Evolutionary conservation across 2,329 filamentous ascomycete genomes (phyloP), one percentile per base, ranked within the genome.

Genomic region (Xylariales sp.): DNA sequence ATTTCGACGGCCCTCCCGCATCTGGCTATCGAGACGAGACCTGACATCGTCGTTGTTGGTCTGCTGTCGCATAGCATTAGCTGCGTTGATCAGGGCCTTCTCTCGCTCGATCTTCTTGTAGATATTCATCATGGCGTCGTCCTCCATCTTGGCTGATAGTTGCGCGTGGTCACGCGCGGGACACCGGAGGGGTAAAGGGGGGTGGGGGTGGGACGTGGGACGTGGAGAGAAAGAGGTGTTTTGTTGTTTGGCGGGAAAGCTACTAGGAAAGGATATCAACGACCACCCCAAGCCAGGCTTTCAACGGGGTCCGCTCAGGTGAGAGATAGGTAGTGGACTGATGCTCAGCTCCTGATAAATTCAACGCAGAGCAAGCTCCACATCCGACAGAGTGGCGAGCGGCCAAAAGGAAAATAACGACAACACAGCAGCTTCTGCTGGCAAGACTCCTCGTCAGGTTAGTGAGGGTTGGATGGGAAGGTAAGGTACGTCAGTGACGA

Each of bases 71-170:
- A 98, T 95, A 54, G 86, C 81, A 67, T 88, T 93, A 52, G 91
- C 91, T 55, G 88, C 91, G 64, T 86, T 86, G 73, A 98, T 93
- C 58, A 97, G 82, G 55, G 85, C 86, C 74, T 90, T 91, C 69
- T 98, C 93, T 62, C 91, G 83, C 74, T 96, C 88, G 66, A 98
- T 97, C 84, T 98, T 97, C 72, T 83, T 85, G 69, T 85, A 81
- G 69, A 98, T 89, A 64, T 88, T 85, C 66, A 81, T 81, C 66
- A 81, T 72, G 51, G 75, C 71, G 54, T 81, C 74, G 46, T 81
- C 76, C 59, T 81, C 76, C 74, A 81, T 82, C 61, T 60, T 69
- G 66, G 63, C 61, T 57, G 59, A 50, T 52, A 50, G 54, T 41
- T 53, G 59, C 58, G 56, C 56, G 53, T 56, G 51, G 53, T 57